Conservation (phyloP, 352 stramenopile species). For the Lagenidium sp. region DNA sequence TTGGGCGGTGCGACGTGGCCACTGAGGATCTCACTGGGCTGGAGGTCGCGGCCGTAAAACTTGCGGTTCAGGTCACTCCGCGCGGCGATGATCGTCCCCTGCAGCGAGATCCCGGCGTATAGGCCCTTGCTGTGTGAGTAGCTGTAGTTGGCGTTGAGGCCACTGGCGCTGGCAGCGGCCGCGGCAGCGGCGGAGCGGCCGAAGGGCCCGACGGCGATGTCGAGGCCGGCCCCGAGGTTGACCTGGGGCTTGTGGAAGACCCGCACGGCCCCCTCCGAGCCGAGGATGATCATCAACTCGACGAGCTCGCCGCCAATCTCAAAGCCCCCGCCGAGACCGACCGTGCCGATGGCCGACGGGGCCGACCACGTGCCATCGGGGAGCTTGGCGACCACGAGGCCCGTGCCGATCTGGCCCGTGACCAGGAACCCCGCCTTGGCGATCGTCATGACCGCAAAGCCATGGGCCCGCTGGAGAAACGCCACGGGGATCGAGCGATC, state of each 20-base stretch:
- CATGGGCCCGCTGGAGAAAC: conserved; percentile 44
- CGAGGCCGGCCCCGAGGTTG: conserved; percentile 82
- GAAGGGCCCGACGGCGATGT: conserved; percentile 76
- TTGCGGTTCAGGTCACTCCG: conserved; percentile 85
- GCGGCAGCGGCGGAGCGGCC: conserved; percentile 64
- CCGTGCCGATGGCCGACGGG: conserved; percentile 85
- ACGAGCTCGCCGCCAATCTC: conserved; percentile 84
- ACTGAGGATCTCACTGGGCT: conserved; percentile 30
- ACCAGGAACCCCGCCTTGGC: conserved; percentile 48
- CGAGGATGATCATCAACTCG: conserved; percentile 89
- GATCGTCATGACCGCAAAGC: conserved; percentile 43
- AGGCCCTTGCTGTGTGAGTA: conserved; percentile 90
- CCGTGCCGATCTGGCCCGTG: conserved; percentile 49
- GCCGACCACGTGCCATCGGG: conserved; percentile 82
- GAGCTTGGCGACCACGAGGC: conserved; percentile 77
- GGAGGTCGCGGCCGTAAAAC: conserved; percentile 78
- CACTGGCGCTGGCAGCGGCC: conserved; percentile 40
- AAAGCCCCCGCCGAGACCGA: conserved; percentile 73
- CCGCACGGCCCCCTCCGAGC: conserved; percentile 79
- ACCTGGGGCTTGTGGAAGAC: conserved; percentile 79
- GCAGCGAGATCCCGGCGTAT: conserved; percentile 86
- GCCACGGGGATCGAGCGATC: conserved; percentile 24
- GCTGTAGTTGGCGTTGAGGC: conserved; percentile 86
- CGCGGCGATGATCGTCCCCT: conserved; percentile 75
- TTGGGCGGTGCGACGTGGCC: conserved; percentile 36